Percentiles rank a stretch among this genome's conserved stretches.
These are phyloP conservation scores for Sungouiozyma intestinalis DNA, from an alignment of 805 yeast species.

Conservation along the genomic window DNA sequence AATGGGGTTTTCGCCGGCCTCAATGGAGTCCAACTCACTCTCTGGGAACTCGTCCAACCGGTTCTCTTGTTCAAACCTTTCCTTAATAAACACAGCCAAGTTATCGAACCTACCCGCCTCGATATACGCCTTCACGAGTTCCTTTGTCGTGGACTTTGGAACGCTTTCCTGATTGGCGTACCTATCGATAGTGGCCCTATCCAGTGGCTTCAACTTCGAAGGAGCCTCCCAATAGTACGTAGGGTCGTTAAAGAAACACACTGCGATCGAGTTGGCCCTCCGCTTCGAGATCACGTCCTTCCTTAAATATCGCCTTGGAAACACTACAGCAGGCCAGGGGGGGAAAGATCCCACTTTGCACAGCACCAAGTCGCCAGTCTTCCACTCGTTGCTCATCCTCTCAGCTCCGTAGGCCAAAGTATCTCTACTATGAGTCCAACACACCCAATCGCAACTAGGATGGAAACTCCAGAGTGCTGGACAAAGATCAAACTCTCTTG, in stretches of 20 bases:
- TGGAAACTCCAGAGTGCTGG: too few relatives aligned
- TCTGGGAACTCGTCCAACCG: slow-evolving; percentile 14
- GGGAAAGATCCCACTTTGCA: slow-evolving; percentile 29
- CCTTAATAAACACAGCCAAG: slow-evolving; percentile 17
- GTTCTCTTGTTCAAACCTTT: slow-evolving; percentile 18
- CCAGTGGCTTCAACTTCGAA: slow-evolving; percentile 14
- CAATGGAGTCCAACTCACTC: slow-evolving; percentile 8
- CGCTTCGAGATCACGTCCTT: slow-evolving; percentile 21
- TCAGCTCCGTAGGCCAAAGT: not conserved
- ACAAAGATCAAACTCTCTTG: too few relatives aligned
- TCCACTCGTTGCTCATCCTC: not conserved
- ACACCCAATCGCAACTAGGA: too few relatives aligned
- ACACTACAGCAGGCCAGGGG: slow-evolving; percentile 30
- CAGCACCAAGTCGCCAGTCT: slow-evolving; percentile 26
- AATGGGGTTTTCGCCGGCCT: slow-evolving; percentile 24
- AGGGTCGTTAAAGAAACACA: slow-evolving; percentile 29
- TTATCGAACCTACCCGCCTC: slow-evolving; percentile 18
- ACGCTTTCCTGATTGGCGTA: not conserved
- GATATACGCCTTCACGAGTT: slow-evolving; percentile 19
- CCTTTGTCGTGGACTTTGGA: not conserved
- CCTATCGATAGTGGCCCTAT: slow-evolving; percentile 6
- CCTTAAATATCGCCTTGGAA: slow-evolving; percentile 24
- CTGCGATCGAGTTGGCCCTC: slow-evolving; percentile 21
- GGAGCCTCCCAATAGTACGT: slow-evolving; percentile 29
- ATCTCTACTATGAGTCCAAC: too few relatives aligned